A percentile compares a stretch with the other conserved stretches of the same genome.
phyloP scores from a whole-genome alignment of 78 protist species.

The Cavenderia fasciculata region DNA sequence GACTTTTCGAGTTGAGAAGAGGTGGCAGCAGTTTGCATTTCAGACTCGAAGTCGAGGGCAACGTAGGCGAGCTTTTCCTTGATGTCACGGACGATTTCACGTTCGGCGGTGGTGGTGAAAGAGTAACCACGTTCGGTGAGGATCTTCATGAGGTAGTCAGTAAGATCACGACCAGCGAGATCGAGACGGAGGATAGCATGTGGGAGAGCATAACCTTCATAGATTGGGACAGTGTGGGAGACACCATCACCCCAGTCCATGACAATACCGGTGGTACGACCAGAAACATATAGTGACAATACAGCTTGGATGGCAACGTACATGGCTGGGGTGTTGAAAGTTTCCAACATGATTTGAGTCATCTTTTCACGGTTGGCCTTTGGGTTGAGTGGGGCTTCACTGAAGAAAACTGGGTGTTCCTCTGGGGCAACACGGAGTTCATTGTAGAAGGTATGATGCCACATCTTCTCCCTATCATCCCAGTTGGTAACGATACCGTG shows the following conservation, averaged over 20 bases:
- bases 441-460: constrained; percentile 90
- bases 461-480: constrained; percentile 90
- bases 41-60: not conserved
- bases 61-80: constrained; percentile 19
- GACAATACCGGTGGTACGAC: constrained; percentile 95
- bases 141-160: constrained; percentile 90
- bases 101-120: constrained; percentile 21
- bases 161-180: constrained; percentile 95
- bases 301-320: constrained; percentile 91
- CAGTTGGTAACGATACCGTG: constrained; percentile 89
- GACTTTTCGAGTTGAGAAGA: constrained; percentile 85
- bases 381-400: constrained; percentile 97
- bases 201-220: constrained; percentile 82
- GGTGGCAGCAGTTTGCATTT: constrained; percentile 74
- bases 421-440: constrained; percentile 96
- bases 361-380: constrained; percentile 93
- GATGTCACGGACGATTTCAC: constrained; percentile 31
- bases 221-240: constrained; percentile 93
- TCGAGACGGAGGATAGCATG: constrained; percentile 91
- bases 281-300: constrained; percentile 93
- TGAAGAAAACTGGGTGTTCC: constrained; percentile 97
- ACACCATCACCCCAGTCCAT: constrained; percentile 98
- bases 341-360: constrained; percentile 91
- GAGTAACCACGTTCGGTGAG: constrained; percentile 95
- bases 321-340: constrained; percentile 86